Evolutionary conservation across 305 asterid species (phyloP).

Genomic region (Plantago lanceolata): DNA sequence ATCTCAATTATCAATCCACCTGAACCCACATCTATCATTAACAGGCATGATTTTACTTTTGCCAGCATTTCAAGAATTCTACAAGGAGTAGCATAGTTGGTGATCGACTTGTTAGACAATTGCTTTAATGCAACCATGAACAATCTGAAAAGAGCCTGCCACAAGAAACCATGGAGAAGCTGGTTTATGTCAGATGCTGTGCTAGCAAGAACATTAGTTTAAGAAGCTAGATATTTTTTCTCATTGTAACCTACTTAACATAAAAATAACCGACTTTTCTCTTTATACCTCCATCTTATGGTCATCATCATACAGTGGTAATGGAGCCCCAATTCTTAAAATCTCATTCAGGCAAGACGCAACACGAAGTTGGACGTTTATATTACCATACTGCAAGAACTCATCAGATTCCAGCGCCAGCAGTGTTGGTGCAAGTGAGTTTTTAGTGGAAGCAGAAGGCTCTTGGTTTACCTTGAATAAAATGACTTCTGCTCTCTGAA

Average conservation of each 20-base stretch:
- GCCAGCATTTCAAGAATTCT: constrained; percentile 45
- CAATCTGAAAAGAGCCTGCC: constrained; percentile 47
- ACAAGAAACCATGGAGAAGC: constrained; percentile 22
- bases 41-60: constrained; percentile 38
- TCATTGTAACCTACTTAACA: constrained; percentile 2
- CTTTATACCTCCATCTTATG: constrained; percentile 51
- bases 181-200: constrained; percentile 6
- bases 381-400: constrained; percentile 34
- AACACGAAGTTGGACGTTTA: constrained; percentile 47
- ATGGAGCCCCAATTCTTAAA: constrained; percentile 56
- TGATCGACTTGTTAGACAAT: constrained; percentile 33
- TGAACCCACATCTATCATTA: constrained; percentile 42
- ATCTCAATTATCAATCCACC: constrained; percentile 38
- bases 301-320: constrained; percentile 36
- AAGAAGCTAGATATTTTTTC: neutral
- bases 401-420: constrained; percentile 40
- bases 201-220: constrained; percentile 2
- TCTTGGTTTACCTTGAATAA: constrained; percentile 43
- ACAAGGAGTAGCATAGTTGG: constrained; percentile 31
- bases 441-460: constrained; percentile 34
- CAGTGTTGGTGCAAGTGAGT: constrained; percentile 39
- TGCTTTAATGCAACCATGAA: constrained; percentile 40
- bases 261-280: constrained; percentile 13
- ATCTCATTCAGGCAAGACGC: constrained; percentile 58
- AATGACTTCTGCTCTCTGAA: constrained; percentile 47